Evolutionary conservation across 2,329 filamentous ascomycete species (phyloP).

Genomic region (Hirsutella rhossiliensis): DNA sequence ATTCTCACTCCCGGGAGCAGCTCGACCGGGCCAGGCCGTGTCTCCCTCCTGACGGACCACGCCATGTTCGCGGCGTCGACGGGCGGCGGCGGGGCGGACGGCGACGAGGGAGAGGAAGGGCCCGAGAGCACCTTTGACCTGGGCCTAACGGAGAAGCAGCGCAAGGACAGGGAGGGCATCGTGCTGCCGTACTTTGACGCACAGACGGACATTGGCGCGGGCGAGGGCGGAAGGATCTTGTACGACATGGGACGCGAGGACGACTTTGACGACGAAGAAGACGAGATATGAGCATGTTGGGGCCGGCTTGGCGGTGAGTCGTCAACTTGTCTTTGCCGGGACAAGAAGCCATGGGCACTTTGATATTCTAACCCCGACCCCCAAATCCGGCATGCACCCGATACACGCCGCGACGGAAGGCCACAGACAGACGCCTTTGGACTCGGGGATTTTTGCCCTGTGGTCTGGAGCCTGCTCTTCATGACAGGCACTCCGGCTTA

Average conservation of each 20-base stretch:
- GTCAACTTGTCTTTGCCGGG: no score
- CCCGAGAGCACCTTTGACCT: constrained; percentile 74
- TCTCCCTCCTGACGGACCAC: constrained; percentile 64
- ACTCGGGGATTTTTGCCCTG: no score
- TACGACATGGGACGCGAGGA: constrained; percentile 97
- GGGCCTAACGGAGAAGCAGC: constrained; percentile 81
- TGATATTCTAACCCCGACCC: no score
- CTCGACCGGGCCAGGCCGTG: constrained; percentile 16
- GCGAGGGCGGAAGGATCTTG: constrained; percentile 83
- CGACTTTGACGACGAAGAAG: constrained; percentile 92
- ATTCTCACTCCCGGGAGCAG: constrained; percentile 27
- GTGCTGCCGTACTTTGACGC: constrained; percentile 95
- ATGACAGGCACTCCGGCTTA: no score
- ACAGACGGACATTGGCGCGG: constrained; percentile 65
- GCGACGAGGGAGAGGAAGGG: constrained; percentile 34
- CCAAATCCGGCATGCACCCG: no score
- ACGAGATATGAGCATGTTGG: constrained; percentile 54
- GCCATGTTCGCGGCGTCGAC: constrained; percentile 45
- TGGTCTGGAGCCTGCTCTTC: no score
- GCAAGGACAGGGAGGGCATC: constrained; percentile 73
- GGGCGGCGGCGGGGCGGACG: constrained; percentile 19
- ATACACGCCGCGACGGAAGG: no score
- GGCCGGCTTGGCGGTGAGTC: not conserved
- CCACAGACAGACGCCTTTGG: no score
- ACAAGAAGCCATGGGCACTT: no score